Evolutionary conservation across 805 yeast species (phyloP).

Genomic region (Myxozyma neotropica): DNA sequence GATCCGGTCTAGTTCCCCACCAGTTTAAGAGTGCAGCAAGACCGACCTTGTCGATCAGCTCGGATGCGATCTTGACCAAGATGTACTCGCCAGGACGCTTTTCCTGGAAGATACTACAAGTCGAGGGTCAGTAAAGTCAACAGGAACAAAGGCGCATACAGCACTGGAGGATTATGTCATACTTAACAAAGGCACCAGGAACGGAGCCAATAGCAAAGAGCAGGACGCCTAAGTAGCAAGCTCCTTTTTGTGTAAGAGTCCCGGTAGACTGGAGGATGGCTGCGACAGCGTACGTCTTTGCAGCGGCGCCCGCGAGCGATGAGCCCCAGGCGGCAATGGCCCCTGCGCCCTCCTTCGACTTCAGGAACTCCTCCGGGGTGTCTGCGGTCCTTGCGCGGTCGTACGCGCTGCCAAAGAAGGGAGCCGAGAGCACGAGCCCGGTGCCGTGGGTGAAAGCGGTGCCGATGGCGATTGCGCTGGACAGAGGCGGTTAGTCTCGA

Average conservation of each 20-base stretch:
- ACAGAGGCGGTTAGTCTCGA: too few relatives aligned
- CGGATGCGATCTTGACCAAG: slow-evolving; percentile 40
- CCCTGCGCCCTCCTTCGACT: slow-evolving; percentile 45
- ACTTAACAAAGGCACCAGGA: slow-evolving; percentile 41
- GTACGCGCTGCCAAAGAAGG: slow-evolving; percentile 47
- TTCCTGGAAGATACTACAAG: slow-evolving; percentile 41
- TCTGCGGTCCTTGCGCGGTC: slow-evolving; percentile 42
- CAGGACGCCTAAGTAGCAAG: slow-evolving; percentile 45
- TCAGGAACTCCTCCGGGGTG: slow-evolving; percentile 43
- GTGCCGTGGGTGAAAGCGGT: slow-evolving; percentile 45
- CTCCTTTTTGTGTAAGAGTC: slow-evolving; percentile 45
- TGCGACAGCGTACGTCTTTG: slow-evolving; percentile 48
- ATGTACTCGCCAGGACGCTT: slow-evolving; percentile 44
- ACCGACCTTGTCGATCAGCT: slow-evolving; percentile 49
- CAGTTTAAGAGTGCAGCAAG: slow-evolving; percentile 45
- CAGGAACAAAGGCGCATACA: neutral
- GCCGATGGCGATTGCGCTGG: slow-evolving; percentile 46
- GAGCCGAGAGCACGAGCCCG: slow-evolving; percentile 43
- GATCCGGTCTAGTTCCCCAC: slow-evolving; percentile 42
- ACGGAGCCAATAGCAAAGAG: slow-evolving; percentile 45
- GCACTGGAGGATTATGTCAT: neutral
- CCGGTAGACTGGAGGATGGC: slow-evolving; percentile 47
- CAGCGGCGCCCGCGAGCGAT: slow-evolving; percentile 43
- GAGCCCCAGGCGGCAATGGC: slow-evolving; percentile 44
- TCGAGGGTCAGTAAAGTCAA: neutral